phyloP scores from a whole-genome alignment of 2,329 filamentous ascomycete genomes.

The Pezicula radicicola region DNA sequence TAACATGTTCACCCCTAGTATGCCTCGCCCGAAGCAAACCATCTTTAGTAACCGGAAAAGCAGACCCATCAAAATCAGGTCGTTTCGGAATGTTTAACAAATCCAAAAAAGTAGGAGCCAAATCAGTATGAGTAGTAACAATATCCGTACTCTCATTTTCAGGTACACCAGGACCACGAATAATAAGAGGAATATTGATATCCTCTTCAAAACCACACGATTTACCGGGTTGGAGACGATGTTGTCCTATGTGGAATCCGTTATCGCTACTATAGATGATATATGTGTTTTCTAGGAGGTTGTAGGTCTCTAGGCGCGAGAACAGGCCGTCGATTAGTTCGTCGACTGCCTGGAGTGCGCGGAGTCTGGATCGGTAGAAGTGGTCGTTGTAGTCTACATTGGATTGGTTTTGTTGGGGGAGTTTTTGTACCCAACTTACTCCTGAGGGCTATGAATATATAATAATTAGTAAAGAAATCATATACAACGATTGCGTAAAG shows the following conservation, averaged over 20 bases:
- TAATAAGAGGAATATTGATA: slow-evolving; percentile 48
- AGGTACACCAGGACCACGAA: slow-evolving; percentile 54
- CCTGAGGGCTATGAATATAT: slow-evolving; percentile 30
- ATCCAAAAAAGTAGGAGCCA: slow-evolving; percentile 46
- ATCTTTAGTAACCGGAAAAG: slow-evolving; percentile 32
- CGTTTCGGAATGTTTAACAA: slow-evolving; percentile 28
- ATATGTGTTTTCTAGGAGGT: slow-evolving; percentile 41
- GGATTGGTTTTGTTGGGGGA: slow-evolving; percentile 36
- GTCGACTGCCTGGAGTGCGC: slow-evolving; percentile 49
- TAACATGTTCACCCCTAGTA: slow-evolving; percentile 39
- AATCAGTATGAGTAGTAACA: slow-evolving; percentile 51
- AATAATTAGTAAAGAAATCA: no score
- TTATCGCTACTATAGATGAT: slow-evolving; percentile 57
- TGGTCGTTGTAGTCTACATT: slow-evolving; percentile 44
- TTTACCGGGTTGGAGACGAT: slow-evolving; percentile 46
- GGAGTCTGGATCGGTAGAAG: slow-evolving; percentile 47
- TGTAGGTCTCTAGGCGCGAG: slow-evolving; percentile 33
- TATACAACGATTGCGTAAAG: no score
- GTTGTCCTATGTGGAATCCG: slow-evolving; percentile 48
- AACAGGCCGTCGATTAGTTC: slow-evolving; percentile 48
- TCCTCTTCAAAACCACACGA: slow-evolving; percentile 46
- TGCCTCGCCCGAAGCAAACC: slow-evolving; percentile 9
- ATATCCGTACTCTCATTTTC: slow-evolving; percentile 31
- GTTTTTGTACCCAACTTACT: slow-evolving; percentile 41
- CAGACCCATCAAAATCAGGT: slow-evolving; percentile 41